Evolutionary conservation across 768 basidiomycete species (phyloP), one percentile per base, ranked within the genome.

Genomic region (Cubamyces sp.): DNA sequence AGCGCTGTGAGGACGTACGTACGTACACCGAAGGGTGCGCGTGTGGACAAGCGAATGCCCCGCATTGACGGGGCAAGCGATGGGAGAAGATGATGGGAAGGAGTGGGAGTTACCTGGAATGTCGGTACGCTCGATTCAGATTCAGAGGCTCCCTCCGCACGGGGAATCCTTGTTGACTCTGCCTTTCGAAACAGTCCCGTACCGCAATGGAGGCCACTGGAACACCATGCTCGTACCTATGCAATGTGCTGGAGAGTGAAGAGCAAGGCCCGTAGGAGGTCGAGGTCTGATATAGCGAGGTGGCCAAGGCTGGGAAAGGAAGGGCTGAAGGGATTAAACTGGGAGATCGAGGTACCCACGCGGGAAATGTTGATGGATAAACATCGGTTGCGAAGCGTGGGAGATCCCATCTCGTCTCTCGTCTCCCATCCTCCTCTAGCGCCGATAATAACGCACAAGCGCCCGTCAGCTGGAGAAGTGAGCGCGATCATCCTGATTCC

Each of bases 301-400:
- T 42, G 6, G 25, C 37, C 18, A 26, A 25, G 7, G 50, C 16
- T 54, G 34, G 51, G 37, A 14, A 50, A 50, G 23, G 28, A 23
- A 15, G 30, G 23, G 53, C n/a, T 34, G 6, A 41, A 26, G n/a
- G 26, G 30, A n/a, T 48, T 57, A 50, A 57, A 42, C 49, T 21
- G 57, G 57, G 49, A 59, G 37, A 59, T 50, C 41, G 7, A 19
- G 28, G 16, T 9, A 25, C 45, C 47, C 41, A 18, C n/a, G 37
- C 49, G 18, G 49, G 21, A 28, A 26, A 6, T 15, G 39, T 21
- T 28, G 46, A 43, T 41, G 57, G 57, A 45, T 52, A 51, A 59
- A 58, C 48, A 42, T 59, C 57, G 57, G 57, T 14, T 19, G 28
- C 16, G 28, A 12, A 23, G 56, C 56, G 56, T 56, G 54, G 54